Evolutionary conservation across 2,329 filamentous ascomycete genomes (phyloP), one percentile per base, ranked within the genome.

Genomic region (Cordyceps cateniannulata): DNA sequence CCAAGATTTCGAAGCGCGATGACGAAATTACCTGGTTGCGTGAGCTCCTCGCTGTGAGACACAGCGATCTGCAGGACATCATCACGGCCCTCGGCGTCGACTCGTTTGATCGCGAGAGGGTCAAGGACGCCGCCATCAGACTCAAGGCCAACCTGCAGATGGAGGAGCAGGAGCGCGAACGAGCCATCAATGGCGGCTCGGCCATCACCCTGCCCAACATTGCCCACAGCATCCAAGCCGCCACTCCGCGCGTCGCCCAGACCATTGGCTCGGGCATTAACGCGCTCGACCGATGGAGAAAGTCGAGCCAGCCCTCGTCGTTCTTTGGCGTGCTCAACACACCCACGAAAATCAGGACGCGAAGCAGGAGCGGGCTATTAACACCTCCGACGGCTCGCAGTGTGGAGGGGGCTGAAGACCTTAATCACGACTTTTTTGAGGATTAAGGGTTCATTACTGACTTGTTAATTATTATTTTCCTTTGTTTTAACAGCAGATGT

Each of bases 261-360:
- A 89, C 88, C 4, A 88, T 96, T 25, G 91, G 84, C 1, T 85
- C 85, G 25, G 72, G 87, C 42, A 84, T 91, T n/a, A 91, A 92
- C n/a, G 93, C 92, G n/a, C 96, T 93, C 85, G 93, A 91, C 51
- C 96, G 88, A 73, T 97, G 93, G 93, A 87, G 93, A 57, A 93
- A 89, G 71, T 84, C 82, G 18, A 82, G 80, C 67, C 83, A 84
- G 60, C 75, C 75, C 6, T 75, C 76, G 18, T 75, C 76, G 18
- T 77, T 81, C 64, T 71, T 85, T 56, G 75, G 79, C 12, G 75
- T 73, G 27, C 67, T 79, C 42, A 76, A 74, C 55, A 78, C 81
- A 7, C 77, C 81, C 16, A 73, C 73, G 32, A 35, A 35, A 12
- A 35, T 9, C 32, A 35, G 32, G 32, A 35, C 32, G 32, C 32